phyloP scores from a whole-genome alignment of 495 filamentous ascomycete genomes.

The Podospora pseudocomata region DNA sequence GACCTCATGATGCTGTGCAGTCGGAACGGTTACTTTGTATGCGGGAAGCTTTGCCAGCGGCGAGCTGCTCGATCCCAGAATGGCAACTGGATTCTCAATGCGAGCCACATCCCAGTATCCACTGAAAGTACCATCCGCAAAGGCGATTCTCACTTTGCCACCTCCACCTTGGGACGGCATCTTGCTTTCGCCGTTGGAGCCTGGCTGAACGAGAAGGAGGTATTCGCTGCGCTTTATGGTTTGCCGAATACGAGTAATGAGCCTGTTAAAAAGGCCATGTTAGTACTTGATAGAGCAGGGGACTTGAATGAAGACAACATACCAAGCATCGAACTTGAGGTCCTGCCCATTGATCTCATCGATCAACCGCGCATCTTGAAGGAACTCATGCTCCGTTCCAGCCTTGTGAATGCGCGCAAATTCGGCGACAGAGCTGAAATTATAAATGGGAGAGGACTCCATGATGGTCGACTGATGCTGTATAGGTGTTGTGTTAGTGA shows the following conservation, averaged over 20 bases:
- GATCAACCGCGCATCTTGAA: not conserved
- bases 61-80: not conserved
- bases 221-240: not conserved
- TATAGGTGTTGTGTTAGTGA: not conserved
- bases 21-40: not conserved
- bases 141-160: not conserved
- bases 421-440: conserved; percentile 1
- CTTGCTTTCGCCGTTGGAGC: not conserved
- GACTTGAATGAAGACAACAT: not conserved
- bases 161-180: not conserved
- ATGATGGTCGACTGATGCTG: not conserved
- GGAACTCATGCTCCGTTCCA: conserved; percentile 15
- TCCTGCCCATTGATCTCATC: conserved; percentile 7
- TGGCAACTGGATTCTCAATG: not conserved
- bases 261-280: not conserved
- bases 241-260: not conserved
- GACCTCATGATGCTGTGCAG: not conserved
- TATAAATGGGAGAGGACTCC: not conserved
- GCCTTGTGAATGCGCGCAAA: conserved; percentile 10
- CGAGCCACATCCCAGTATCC: not conserved
- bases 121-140: not conserved
- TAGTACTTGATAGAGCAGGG: not conserved
- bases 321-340: conserved; percentile 9
- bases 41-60: not conserved
- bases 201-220: not conserved